A percentile compares a stretch with the other conserved stretches of the same genome.
phyloP scores from a whole-genome alignment of 164 flowering plant genomes.

The Vitis vinifera region DNA sequence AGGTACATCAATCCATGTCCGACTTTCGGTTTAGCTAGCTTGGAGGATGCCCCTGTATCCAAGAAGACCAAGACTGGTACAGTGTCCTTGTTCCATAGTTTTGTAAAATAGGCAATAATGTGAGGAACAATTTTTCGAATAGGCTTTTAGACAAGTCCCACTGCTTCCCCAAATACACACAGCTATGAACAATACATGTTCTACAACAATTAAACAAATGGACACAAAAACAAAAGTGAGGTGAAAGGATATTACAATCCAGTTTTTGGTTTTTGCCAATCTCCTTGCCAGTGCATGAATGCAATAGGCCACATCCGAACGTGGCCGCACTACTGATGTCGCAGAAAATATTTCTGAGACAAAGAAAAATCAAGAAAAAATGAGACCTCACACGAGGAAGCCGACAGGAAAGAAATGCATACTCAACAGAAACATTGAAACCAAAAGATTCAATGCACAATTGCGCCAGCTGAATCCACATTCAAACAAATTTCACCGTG shows the following conservation, averaged over 20 bases:
- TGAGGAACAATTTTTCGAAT: too few species aligned
- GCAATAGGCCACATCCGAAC: conserved; percentile 96
- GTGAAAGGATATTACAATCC: conserved; percentile 61
- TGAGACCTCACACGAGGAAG: background rate
- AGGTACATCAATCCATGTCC: too few species aligned
- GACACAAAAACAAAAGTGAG: background rate
- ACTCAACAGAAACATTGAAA: background rate
- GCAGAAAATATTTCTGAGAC: conserved; percentile 68
- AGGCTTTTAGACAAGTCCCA: too few species aligned
- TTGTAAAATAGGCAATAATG: too few species aligned
- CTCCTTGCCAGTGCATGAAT: conserved; percentile 84
- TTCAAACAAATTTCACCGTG: too few species aligned
- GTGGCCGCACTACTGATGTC: conserved; percentile 67
- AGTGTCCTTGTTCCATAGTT: too few species aligned
- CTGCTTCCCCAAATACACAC: too few species aligned
- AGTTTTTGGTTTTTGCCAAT: conserved; percentile 74
- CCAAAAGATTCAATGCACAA: too few species aligned
- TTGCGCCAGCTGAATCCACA: too few species aligned
- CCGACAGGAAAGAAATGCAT: background rate
- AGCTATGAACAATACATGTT: background rate
- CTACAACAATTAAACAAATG: background rate
- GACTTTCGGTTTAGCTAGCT: too few species aligned
- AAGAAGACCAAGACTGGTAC: too few species aligned
- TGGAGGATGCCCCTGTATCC: too few species aligned
- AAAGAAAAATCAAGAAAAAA: conserved; percentile 4